These are phyloP conservation scores for Colletotrichum costaricense DNA, from an alignment of 2,329 filamentous ascomycete species.

Conservation along the genomic window DNA sequence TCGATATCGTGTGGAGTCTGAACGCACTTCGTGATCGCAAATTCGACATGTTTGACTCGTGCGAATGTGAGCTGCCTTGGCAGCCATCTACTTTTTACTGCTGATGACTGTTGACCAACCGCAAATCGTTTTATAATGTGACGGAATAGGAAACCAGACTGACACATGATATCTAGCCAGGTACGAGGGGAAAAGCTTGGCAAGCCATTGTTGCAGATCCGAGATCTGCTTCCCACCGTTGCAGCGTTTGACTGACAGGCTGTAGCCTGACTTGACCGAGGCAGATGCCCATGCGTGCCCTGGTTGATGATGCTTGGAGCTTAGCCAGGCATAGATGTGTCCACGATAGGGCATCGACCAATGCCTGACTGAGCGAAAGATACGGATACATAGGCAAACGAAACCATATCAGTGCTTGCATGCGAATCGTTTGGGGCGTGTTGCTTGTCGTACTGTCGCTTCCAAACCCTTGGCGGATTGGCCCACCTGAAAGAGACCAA, in stretches of 20 bases:
- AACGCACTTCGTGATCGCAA: conserved; percentile 22
- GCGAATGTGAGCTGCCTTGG: conserved; percentile 11
- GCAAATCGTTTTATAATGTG: not conserved
- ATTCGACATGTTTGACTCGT: conserved; percentile 28
- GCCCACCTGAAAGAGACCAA: not conserved
- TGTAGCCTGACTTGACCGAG: not conserved
- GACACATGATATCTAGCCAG: not conserved
- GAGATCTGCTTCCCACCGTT: conserved; percentile 7
- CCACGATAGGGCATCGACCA: not conserved
- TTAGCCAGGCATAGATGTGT: not conserved
- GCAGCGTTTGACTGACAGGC: not conserved
- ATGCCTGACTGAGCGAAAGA: not conserved
- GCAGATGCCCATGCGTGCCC: not conserved
- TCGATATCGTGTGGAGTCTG: conserved; percentile 8
- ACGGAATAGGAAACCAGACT: not conserved
- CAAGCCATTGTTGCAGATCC: conserved; percentile 8
- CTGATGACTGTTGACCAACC: not conserved
- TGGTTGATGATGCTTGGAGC: not conserved
- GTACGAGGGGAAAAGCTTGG: conserved; percentile 12
- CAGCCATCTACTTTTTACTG: conserved; percentile 6
- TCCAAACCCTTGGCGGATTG: not conserved
- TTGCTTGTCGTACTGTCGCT: not conserved
- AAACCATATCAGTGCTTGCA: conserved; percentile 3
- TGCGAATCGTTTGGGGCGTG: not conserved
- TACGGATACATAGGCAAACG: not conserved